Evolutionary conservation across 495 filamentous ascomycete genomes (phyloP), one percentile per base, ranked within the genome.

Genomic region (Penicillium dipodomyicola): DNA sequence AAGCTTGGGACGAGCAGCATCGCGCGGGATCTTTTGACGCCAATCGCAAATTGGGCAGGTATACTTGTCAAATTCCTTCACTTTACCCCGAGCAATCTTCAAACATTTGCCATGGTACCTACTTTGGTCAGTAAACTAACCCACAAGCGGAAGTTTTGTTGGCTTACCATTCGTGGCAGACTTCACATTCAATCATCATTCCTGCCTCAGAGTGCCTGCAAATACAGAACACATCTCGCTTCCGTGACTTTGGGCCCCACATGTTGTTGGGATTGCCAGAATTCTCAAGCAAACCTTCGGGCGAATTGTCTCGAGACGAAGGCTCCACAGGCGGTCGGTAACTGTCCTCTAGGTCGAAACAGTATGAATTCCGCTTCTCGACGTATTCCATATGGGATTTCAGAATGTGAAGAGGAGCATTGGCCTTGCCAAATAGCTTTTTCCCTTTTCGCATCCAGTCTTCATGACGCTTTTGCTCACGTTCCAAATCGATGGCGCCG

Each of bases 371-470:
- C 30, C 91, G 87, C 44, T 89, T 87, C 20, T 89, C 83, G 4
- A 97, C 95, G 67, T 92, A 90, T 50, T 92, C 87, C 92, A 99
- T 96, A 63, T 99, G 92, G 23, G 83, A 84, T 57, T 89, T 89
- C 25, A 99, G 75, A 58, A 99, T 99, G 65, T 97, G 94, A 29
- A 99, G 72, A 11, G 94, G 94, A 4, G 94, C 94, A 69, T 99
- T 99, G 3, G 95, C 92, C 72, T 99, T 99, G 37, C 95, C 95
- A 62, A 99, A 99, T 0, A 99, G 76, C 73, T 97, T 97, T 75
- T 99, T 99, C 29, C 94, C 94, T 62, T 92, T 90, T 41, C 94
- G 79, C 94, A 99, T 99, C 94, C 94, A 99, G 68, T 99, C 95
- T 64, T 97, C 94, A 62, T 99, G 94, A 12, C 90, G 86, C 67